Conservation (phyloP, 106 monocot genomes). For the Dioscorea dumetorum region DNA sequence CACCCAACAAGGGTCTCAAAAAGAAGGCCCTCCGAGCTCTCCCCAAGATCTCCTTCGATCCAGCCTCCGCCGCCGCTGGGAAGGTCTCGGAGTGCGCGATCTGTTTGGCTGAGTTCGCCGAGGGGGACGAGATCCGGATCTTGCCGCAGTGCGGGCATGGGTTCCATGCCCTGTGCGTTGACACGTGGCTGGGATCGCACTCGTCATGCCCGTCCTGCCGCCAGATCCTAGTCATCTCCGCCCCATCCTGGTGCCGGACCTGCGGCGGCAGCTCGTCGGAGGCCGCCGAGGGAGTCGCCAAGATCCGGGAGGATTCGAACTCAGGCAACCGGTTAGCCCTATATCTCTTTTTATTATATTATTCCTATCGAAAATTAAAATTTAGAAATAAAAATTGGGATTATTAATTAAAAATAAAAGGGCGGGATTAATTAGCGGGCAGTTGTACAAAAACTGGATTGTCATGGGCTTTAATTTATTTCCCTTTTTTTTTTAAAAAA, state of each 20-base stretch:
- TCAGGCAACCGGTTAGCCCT: background rate
- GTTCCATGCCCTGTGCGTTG: slow-evolving; percentile 1
- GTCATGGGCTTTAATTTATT: no score
- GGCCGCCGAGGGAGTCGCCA: background rate
- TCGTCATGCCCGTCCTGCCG: slow-evolving; percentile 2
- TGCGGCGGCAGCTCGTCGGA: background rate
- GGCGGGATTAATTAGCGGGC: no score
- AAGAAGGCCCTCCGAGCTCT: slow-evolving; percentile 16
- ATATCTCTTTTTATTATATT: background rate
- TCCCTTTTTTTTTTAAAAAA: no score
- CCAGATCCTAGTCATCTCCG: background rate
- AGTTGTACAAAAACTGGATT: no score
- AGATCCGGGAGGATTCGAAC: background rate
- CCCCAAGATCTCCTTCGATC: slow-evolving; percentile 11
- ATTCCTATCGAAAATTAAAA: background rate
- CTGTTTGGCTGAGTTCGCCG: slow-evolving; percentile 3
- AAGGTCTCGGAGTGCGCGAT: background rate
- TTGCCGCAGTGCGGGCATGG: slow-evolving; percentile 1
- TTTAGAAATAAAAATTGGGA: no score
- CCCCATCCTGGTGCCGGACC: slow-evolving; percentile 1
- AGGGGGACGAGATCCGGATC: background rate
- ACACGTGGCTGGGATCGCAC: background rate
- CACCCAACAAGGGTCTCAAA: slow-evolving; percentile 9
- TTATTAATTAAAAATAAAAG: background rate
- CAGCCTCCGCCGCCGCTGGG: background rate